Conservation (phyloP, 495 filamentous ascomycete species). For the Penicillium soppii region DNA sequence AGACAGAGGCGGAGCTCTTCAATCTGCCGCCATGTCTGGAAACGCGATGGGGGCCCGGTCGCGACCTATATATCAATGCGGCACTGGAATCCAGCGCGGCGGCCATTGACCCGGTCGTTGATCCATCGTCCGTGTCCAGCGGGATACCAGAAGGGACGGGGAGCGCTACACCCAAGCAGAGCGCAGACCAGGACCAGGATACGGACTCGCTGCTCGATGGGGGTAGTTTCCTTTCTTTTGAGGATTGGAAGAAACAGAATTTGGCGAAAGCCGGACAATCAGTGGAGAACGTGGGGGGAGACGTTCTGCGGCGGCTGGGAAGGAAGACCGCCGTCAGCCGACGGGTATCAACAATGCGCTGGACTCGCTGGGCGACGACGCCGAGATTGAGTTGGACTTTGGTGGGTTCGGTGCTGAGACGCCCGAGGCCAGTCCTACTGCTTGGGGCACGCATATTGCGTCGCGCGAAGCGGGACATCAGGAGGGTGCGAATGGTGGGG, state of each 20-base stretch:
- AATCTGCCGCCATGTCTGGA: constrained; percentile 16
- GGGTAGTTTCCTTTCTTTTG: constrained; percentile 90
- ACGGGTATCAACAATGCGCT: constrained; percentile 60
- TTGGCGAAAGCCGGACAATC: constrained; percentile 84
- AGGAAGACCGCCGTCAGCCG: constrained; percentile 49
- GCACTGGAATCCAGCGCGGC: background rate
- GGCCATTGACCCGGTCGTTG: constrained; percentile 1
- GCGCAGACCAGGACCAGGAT: constrained; percentile 48
- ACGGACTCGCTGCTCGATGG: constrained; percentile 73
- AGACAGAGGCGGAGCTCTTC: constrained; percentile 20
- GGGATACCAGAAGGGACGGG: constrained; percentile 1
- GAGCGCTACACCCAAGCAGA: constrained; percentile 5
- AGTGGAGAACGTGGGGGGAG: constrained; percentile 60
- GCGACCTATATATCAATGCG: background rate
- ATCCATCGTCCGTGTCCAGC: background rate
- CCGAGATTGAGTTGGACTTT: constrained; percentile 90
- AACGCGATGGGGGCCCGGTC: constrained; percentile 12
- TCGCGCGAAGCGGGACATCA: constrained; percentile 31
- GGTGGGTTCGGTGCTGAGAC: constrained; percentile 59
- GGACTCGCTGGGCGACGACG: constrained; percentile 80
- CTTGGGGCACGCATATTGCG: constrained; percentile 36
- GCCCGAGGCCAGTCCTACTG: constrained; percentile 35
- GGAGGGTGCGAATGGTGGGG: constrained; percentile 18
- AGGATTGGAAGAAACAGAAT: constrained; percentile 97
- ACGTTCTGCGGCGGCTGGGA: constrained; percentile 35